phyloP scores from a whole-genome alignment of 2,329 filamentous ascomycete species.

The Hypoxylon sp. region DNA sequence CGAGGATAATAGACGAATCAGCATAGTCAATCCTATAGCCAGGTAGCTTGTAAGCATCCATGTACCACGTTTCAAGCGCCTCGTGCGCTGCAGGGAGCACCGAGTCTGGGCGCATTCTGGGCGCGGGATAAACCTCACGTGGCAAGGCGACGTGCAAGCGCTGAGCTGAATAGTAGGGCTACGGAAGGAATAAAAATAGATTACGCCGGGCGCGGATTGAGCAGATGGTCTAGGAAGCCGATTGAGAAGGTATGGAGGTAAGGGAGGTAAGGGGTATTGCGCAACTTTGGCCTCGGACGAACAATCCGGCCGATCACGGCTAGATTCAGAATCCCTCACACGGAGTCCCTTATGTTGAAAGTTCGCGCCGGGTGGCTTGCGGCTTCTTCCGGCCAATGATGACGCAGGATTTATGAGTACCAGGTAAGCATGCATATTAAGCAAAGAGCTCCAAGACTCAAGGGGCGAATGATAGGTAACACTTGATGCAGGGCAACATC shows the following conservation, averaged over 20 bases:
- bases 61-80: constrained; percentile 18
- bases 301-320: constrained; percentile 15
- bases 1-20: constrained; percentile 3
- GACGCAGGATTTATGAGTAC: not conserved
- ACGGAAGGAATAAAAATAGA: constrained; percentile 14
- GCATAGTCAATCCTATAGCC: constrained; percentile 6
- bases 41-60: constrained; percentile 17
- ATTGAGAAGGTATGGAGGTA: not conserved
- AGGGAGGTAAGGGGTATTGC: not conserved
- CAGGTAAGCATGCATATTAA: not conserved
- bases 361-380: not conserved
- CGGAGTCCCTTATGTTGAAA: too few species aligned
- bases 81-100: constrained; percentile 4
- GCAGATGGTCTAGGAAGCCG: not conserved
- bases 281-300: constrained; percentile 16
- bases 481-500: not conserved
- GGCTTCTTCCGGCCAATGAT: not conserved
- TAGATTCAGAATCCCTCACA: not conserved
- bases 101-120: constrained; percentile 2
- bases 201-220: not conserved
- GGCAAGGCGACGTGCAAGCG: not conserved
- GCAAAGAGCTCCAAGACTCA: not conserved
- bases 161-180: constrained; percentile 15
- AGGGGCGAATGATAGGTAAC: not conserved
- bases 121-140: constrained; percentile 14